Conservation (phyloP, 345 rosid genomes). For the Boechera retrofracta region DNA sequence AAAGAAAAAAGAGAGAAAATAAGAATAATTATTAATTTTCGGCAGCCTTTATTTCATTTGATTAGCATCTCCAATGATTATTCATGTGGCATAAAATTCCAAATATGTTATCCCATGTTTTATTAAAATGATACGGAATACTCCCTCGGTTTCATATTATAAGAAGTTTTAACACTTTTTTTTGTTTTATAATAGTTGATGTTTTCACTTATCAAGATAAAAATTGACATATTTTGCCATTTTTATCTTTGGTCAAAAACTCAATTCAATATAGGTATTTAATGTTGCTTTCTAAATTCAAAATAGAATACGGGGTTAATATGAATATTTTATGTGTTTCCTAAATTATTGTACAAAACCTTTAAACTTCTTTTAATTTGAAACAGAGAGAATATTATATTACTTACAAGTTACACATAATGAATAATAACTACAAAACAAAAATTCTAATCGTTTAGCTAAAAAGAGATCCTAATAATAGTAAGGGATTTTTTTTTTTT, state of each 20-base stretch:
- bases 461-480: background rate
- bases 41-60: slow-evolving; percentile 31
- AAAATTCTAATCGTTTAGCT: background rate
- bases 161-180: too few relatives aligned
- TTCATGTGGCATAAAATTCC: slow-evolving; percentile 30
- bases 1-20: background rate
- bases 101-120: slow-evolving; percentile 7
- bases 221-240: too few relatives aligned
- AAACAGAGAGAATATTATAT: background rate
- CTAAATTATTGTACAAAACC: too few relatives aligned
- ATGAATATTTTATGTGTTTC: too few relatives aligned
- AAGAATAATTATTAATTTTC: slow-evolving; percentile 17
- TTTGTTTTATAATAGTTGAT: too few relatives aligned
- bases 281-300: too few relatives aligned
- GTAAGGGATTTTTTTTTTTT: background rate
- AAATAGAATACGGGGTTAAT: too few relatives aligned
- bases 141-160: too few relatives aligned
- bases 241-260: too few relatives aligned
- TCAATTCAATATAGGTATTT: too few relatives aligned
- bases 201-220: too few relatives aligned
- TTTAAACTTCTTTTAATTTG: too few relatives aligned
- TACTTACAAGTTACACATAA: background rate
- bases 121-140: background rate
- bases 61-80: slow-evolving; percentile 30
- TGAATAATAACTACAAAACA: background rate